These are phyloP conservation scores for Cryptosporidium andersoni DNA, from an alignment of 169 alveolate species.

Conservation along the genomic window DNA sequence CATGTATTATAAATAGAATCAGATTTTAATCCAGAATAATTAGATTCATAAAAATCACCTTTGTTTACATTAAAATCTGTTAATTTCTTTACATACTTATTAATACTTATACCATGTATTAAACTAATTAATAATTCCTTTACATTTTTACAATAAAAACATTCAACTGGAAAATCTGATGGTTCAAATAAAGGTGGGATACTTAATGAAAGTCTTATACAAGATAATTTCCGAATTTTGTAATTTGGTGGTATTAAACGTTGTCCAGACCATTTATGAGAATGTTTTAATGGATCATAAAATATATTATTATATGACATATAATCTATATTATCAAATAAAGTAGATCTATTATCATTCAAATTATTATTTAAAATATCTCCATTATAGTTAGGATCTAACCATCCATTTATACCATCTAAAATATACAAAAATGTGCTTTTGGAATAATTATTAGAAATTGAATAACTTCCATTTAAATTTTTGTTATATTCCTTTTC, in stretches of 20 bases:
- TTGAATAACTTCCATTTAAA: no score
- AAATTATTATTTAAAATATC: background rate
- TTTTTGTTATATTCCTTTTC: background rate
- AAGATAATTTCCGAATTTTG: background rate
- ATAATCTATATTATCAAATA: background rate
- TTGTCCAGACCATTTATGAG: no score
- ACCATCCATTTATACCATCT: conserved; percentile 46
- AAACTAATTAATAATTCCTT: conserved; percentile 26
- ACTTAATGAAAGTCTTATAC: conserved; percentile 20
- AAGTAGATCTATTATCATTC: background rate
- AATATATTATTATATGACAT: background rate
- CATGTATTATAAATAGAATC: conserved; percentile 25
- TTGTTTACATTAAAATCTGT: conserved; percentile 1
- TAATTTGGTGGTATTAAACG: background rate
- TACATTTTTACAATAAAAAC: conserved; percentile 26
- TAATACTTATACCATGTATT: conserved; percentile 5
- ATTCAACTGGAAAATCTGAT: conserved; percentile 45
- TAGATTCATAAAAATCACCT: background rate
- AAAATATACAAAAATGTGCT: background rate
- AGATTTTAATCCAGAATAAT: conserved; percentile 1
- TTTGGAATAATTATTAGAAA: background rate
- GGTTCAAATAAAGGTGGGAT: conserved; percentile 52
- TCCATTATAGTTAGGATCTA: conserved; percentile 28
- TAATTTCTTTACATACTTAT: conserved; percentile 11
- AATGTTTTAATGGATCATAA: background rate